These are phyloP conservation scores for Eutrema heterophyllum DNA, from an alignment of 345 rosid genomes.

Conservation along the genomic window DNA sequence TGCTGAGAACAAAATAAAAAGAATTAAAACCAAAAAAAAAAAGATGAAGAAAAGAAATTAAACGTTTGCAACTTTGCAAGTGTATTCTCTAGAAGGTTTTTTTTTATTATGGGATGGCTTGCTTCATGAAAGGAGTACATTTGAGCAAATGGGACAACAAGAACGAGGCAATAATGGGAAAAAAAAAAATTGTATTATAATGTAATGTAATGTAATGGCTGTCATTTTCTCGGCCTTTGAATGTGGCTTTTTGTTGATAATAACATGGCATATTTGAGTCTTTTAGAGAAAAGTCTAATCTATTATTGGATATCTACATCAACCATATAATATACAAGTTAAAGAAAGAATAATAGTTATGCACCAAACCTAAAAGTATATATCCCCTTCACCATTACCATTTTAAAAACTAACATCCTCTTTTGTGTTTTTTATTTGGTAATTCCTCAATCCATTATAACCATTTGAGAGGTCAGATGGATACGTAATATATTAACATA, in stretches of 20 bases:
- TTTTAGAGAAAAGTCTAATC: slow-evolving; percentile 26
- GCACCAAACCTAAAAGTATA: slow-evolving; percentile 24
- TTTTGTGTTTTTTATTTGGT: background rate
- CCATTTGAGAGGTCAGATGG: background rate
- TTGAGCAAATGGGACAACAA: slow-evolving; percentile 11
- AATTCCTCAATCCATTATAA: background rate
- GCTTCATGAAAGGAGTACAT: slow-evolving; percentile 22
- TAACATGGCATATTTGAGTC: slow-evolving; percentile 33
- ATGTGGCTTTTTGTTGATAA: slow-evolving; percentile 37
- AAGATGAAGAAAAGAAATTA: background rate
- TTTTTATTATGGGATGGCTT: background rate
- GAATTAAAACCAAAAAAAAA: no score
- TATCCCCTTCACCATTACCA: slow-evolving; percentile 1
- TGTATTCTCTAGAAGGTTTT: slow-evolving; percentile 10
- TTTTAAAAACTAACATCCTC: background rate
- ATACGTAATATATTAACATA: background rate
- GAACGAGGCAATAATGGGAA: slow-evolving; percentile 9
- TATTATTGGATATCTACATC: slow-evolving; percentile 27
- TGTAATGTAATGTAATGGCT: slow-evolving; percentile 34
- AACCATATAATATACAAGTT: slow-evolving; percentile 15
- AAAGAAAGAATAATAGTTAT: background rate
- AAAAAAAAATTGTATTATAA: slow-evolving; percentile 3
- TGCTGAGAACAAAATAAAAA: background rate
- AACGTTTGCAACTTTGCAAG: background rate
- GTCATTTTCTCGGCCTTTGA: slow-evolving; percentile 34